phyloP scores from a whole-genome alignment of 2,329 filamentous ascomycete genomes.

The Pestalotiopsis sp. region DNA sequence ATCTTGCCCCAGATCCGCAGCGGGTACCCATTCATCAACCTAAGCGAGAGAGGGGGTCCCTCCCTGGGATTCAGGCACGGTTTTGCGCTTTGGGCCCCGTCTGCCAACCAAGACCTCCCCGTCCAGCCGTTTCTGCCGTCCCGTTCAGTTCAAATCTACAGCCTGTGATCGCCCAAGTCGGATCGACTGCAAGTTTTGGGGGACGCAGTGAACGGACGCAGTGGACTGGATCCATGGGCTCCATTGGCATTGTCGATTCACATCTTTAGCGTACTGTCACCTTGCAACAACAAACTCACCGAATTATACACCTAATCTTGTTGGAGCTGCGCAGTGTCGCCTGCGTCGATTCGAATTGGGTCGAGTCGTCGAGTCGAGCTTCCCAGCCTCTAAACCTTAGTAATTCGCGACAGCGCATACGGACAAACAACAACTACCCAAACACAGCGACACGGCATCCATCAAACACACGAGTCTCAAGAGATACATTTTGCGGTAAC shows the following conservation, averaged over 20 bases:
- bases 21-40: neutral
- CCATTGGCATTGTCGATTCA: neutral
- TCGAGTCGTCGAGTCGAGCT: neutral
- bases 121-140: neutral
- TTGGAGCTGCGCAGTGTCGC: neutral
- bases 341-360: neutral
- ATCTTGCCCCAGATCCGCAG: neutral
- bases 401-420: neutral
- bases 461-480: neutral
- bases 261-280: neutral
- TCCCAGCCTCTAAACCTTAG: neutral
- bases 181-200: neutral
- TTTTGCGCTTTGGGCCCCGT: neutral
- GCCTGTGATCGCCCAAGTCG: neutral
- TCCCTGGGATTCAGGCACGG: neutral
- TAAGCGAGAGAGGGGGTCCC: neutral
- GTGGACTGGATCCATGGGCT: neutral
- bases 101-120: neutral
- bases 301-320: neutral
- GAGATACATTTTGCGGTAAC: neutral
- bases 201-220: neutral
- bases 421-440: neutral
- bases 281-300: neutral
- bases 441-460: neutral
- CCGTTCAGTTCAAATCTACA: neutral